Conservation (phyloP, 805 yeast species). For the Starmerella stellata region DNA sequence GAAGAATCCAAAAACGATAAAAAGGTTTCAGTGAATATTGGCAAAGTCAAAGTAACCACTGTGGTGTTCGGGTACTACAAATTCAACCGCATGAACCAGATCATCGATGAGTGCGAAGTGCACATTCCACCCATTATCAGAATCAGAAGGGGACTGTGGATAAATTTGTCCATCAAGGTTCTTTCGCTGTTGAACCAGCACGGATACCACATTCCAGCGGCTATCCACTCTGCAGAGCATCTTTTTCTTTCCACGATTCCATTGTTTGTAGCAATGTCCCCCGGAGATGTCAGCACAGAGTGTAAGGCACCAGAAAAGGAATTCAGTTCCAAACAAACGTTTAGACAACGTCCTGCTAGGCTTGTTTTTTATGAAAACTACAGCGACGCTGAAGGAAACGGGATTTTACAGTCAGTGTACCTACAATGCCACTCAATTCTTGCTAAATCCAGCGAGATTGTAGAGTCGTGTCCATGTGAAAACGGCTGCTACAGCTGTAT, state of each 20-base stretch:
- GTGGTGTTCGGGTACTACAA: slow-evolving; percentile 88
- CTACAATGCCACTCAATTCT: slow-evolving; percentile 56
- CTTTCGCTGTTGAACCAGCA: slow-evolving; percentile 41
- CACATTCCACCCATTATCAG: slow-evolving; percentile 64
- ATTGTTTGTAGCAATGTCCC: slow-evolving; percentile 46
- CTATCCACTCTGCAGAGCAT: slow-evolving; percentile 94
- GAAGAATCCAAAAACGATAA: neutral
- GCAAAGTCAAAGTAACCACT: slow-evolving; percentile 52
- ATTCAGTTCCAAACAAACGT: slow-evolving; percentile 50
- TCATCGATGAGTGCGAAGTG: slow-evolving; percentile 87
- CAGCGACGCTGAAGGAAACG: slow-evolving; percentile 68
- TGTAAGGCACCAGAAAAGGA: slow-evolving; percentile 97
- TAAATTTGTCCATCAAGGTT: slow-evolving; percentile 59
- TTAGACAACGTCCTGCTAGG: slow-evolving; percentile 69
- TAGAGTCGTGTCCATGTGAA: slow-evolving; percentile 43
- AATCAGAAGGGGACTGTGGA: slow-evolving; percentile 73
- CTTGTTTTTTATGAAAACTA: slow-evolving; percentile 66
- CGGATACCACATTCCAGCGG: slow-evolving; percentile 58
- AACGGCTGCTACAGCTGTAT: slow-evolving; percentile 71
- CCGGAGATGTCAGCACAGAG: slow-evolving; percentile 62
- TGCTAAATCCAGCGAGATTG: slow-evolving; percentile 37
- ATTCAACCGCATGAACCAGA: slow-evolving; percentile 52
- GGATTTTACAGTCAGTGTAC: slow-evolving; percentile 61
- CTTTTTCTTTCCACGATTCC: slow-evolving; percentile 68
- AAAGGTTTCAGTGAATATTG: slow-evolving; percentile 21